Evolutionary conservation across 305 asterid species (phyloP).

Genomic region (Solanum hybrid): DNA sequence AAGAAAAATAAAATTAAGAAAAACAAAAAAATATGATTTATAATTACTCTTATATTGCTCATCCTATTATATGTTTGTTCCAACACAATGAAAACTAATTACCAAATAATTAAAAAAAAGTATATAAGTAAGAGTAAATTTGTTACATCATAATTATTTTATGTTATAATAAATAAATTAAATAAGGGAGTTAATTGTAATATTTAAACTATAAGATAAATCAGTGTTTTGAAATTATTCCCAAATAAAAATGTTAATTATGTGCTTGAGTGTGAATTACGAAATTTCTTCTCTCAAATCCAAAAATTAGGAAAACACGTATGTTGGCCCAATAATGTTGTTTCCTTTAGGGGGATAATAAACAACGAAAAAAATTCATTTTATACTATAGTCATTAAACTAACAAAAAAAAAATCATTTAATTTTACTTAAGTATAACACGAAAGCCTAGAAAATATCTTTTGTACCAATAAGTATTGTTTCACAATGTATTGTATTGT

Average conservation of each 20-base stretch:
- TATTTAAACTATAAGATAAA: not conserved
- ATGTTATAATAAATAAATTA: not conserved
- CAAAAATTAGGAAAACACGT: not conserved
- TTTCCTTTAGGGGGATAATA: not conserved
- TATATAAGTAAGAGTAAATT: not conserved
- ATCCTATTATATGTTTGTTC: not conserved
- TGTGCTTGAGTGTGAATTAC: not conserved
- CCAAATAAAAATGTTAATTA: not conserved
- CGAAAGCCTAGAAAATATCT: not conserved
- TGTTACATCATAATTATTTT: not conserved
- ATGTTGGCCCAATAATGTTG: not conserved
- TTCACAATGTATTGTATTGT: no score
- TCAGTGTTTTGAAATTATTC: not conserved
- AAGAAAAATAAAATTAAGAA: not conserved
- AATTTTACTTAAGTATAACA: not conserved
- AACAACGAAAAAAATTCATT: not conserved
- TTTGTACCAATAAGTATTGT: not conserved
- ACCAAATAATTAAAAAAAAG: not conserved
- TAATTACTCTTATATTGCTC: not conserved
- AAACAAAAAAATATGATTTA: not conserved
- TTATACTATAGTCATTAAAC: not conserved
- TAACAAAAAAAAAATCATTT: not conserved
- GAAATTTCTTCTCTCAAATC: not conserved
- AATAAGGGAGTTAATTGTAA: not conserved
- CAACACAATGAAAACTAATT: not conserved